Base-by-base conservation (phyloP, 371 early-diverging fungal genomes). In the Phascolomyces articulosus region DNA sequence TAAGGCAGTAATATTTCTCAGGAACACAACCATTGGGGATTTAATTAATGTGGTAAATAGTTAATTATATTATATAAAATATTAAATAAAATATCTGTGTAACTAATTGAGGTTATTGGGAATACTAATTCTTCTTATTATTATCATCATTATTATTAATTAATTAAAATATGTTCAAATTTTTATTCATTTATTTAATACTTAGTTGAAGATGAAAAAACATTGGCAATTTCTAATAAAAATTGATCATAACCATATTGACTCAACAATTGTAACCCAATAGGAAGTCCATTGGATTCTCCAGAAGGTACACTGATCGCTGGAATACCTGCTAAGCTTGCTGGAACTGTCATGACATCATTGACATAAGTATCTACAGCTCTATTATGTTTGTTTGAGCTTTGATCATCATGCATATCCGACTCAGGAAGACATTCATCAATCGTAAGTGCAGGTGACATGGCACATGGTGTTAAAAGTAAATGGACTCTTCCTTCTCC, bases 331-430 rank as follows among this genome's bases (percentile, higher is more conserved):
- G 95, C 96, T 55, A 96, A 77, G 67, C 90, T 93, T 8, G 93
- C 92, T 7, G 97, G 94, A 8, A 95, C 87, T 1, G 96, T 96
- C 86, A 96, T 85, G 38, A 94, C 91, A 75, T 96, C 97, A 67
- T 94, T 91, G 41, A 92, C 79, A 66, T 91, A 96, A 11, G 86
- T 88, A 47, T 80, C 70, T 20, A 82, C 70, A 10, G 68, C 72
- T 8, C 55, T 34, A 0, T 49, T 53, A 4, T 62, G 29, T 20
- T 61, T 60, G 16, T 24, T 40, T 20, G n/a, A n/a, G n/a, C 18
- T 55, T 13, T 47, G 0, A 75, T 28, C 55, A 11, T 40, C 23
- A 26, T 55, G 68, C 4, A 71, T 64, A 28, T 71, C 70, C 23
- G 69, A 68, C 6, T 62, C 69, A 2, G 72, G 73, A 9, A 71